A percentile compares a stretch with the other conserved stretches of the same genome.
These are phyloP conservation scores for Annulohypoxylon moriforme DNA, from an alignment of 495 filamentous ascomycete genomes.

Conservation along the genomic window DNA sequence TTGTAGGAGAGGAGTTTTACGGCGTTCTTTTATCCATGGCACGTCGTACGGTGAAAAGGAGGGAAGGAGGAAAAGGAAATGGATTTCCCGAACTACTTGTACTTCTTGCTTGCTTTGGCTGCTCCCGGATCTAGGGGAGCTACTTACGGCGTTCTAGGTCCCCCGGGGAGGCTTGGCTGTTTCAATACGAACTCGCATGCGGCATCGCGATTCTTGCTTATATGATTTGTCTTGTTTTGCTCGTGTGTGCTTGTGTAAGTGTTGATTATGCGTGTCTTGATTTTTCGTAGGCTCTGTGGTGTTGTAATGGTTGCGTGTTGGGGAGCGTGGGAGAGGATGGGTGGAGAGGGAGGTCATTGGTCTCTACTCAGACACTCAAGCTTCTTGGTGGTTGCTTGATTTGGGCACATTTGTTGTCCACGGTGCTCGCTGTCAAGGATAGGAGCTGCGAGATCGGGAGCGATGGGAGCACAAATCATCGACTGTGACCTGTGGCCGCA, in stretches of 20 bases:
- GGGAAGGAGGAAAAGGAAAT: background rate
- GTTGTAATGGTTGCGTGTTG: background rate
- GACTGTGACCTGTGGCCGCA: background rate
- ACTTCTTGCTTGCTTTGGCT: background rate
- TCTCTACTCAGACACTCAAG: background rate
- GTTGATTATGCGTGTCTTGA: background rate
- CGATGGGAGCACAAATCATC: background rate
- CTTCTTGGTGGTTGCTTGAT: background rate
- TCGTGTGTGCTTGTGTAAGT: background rate
- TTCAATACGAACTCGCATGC: conserved; percentile 5
- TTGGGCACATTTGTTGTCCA: background rate
- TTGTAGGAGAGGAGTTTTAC: conserved; percentile 12
- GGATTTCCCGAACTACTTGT: background rate
- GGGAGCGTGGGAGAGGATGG: background rate
- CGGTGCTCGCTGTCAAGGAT: background rate
- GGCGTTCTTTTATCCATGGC: conserved; percentile 12
- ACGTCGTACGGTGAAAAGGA: background rate
- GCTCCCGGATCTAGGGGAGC: background rate
- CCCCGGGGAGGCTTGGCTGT: background rate
- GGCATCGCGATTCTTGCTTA: conserved; percentile 2
- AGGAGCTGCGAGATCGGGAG: background rate
- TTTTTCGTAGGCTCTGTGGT: background rate
- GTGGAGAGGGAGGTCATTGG: background rate
- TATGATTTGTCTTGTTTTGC: background rate
- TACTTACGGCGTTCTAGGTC: background rate